phyloP scores from a whole-genome alignment of 352 stramenopile species.

The Phytophthora sp. region DNA sequence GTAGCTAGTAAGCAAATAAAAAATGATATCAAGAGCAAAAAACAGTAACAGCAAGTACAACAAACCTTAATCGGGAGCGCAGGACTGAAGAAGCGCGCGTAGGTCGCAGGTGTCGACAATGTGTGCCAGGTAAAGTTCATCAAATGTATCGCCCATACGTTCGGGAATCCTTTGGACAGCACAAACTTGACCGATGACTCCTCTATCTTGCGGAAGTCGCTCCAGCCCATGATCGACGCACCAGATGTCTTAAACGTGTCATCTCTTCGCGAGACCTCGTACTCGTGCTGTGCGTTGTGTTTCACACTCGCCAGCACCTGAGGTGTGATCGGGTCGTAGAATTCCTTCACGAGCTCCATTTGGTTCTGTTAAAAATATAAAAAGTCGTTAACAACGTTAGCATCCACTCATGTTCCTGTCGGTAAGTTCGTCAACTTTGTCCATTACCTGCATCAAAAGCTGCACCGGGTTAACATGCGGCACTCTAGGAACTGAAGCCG shows the following conservation, averaged over 20 bases:
- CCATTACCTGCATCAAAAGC: constrained; percentile 35
- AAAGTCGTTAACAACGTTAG: constrained; percentile 7
- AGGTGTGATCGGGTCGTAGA: constrained; percentile 41
- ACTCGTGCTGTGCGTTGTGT: constrained; percentile 38
- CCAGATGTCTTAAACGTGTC: constrained; percentile 40
- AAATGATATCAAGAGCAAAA: neutral
- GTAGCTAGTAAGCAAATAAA: too few species aligned
- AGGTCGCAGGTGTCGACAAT: constrained; percentile 38
- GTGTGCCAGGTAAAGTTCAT: constrained; percentile 49
- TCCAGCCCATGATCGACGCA: constrained; percentile 58
- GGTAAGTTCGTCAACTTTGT: constrained; percentile 1
- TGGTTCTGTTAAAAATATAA: constrained; percentile 30
- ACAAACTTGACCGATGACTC: constrained; percentile 48
- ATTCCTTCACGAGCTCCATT: constrained; percentile 51
- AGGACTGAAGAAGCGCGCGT: constrained; percentile 49
- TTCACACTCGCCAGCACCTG: constrained; percentile 25
- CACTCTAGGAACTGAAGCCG: constrained; percentile 9
- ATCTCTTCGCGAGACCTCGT: constrained; percentile 31
- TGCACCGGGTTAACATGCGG: constrained; percentile 27
- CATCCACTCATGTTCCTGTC: neutral
- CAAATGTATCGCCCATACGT: constrained; percentile 38
- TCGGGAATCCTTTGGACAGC: constrained; percentile 53
- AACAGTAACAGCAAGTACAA: neutral
- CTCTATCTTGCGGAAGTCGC: constrained; percentile 52
- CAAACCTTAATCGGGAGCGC: constrained; percentile 42